Base-by-base conservation (phyloP, 73 alveolate species). In the Blepharisma japonicum region DNA sequence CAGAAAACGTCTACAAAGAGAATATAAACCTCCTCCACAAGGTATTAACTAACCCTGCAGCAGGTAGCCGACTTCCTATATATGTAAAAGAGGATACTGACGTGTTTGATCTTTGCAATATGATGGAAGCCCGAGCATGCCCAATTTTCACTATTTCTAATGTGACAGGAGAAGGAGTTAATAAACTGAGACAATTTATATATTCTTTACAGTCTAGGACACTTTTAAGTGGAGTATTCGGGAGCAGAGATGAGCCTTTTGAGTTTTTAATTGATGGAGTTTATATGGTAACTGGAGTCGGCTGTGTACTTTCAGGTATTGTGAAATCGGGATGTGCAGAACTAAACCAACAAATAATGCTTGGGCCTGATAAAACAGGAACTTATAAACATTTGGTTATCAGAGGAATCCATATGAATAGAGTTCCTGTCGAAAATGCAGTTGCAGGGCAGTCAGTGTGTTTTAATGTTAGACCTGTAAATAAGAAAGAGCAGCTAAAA, bases 291-390 rank as follows among this genome's bases (percentile, higher is more conserved):
- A 92, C 96, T 7, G 97, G 97, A 68, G 97, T 91, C 9, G 99
- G 99, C n/a, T 68, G 92, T 39, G 92, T 95, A 7, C 92, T 81
- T 42, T 90, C 98, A 45, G 99, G 99, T 39, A 86, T 89, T 39
- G 68, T 95, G 11, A 81, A 80, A n/a, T 68, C 97, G 7, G 99
- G 99, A 55, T 86, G 83, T 48, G 91, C 91, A 7, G 77, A 53
- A 39, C 82, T 83, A 11, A 90, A 88, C 45, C 89, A 92, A 51
- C 77, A 77, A 49, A 76, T 94, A 20, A 20, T 85, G 55, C 80
- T 95, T 7, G 99, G 99, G 6, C 99, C 99, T 14, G 94, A 88
- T 66, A 53, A 71, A 48, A 87, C 86, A 8, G 96, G 95, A 9
- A 77, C 87, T 46, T 95, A 90, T 83, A 95, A 93, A 51, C 81